These are phyloP conservation scores for Aegilops longissima DNA, from an alignment of 176 grass and related monocot genomes.

Conservation along the genomic window DNA sequence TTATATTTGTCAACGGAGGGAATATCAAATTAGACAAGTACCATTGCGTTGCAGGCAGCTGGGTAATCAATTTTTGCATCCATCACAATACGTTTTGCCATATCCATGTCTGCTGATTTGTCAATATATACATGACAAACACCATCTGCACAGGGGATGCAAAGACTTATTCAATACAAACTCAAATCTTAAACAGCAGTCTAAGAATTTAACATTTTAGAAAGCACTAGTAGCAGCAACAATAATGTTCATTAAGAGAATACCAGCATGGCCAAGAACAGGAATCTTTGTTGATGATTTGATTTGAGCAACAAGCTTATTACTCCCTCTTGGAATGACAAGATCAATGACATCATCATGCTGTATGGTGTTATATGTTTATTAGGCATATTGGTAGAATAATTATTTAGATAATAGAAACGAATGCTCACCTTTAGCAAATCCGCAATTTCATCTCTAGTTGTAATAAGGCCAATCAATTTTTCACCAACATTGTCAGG, in stretches of 20 bases:
- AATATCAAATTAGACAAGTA: conserved; percentile 32
- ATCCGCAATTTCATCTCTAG: conserved; percentile 93
- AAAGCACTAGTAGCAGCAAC: not conserved
- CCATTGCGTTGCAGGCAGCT: conserved; percentile 98
- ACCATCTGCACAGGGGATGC: conserved; percentile 57
- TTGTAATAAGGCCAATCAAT: conserved; percentile 92
- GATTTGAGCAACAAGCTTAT: conserved; percentile 95
- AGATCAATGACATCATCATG: conserved; percentile 99
- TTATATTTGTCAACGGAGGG: no score
- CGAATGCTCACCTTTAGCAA: conserved; percentile 69
- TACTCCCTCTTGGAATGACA: conserved; percentile 98
- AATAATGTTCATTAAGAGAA: conserved; percentile 12
- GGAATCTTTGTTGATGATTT: conserved; percentile 96
- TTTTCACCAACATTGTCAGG: conserved; percentile 64
- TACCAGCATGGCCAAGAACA: conserved; percentile 97
- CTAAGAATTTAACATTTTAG: not conserved
- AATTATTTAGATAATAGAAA: conserved; percentile 3
- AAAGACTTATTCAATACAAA: conserved; percentile 15
- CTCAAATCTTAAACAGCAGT: not conserved
- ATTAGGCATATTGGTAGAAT: conserved; percentile 30
- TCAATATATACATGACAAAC: conserved; percentile 98
- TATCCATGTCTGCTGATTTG: conserved; percentile 89
- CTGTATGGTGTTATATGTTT: conserved; percentile 48
- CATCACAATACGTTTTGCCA: conserved; percentile 85
- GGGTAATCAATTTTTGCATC: conserved; percentile 97